Evolutionary conservation across 768 basidiomycete species (phyloP), one percentile per base, ranked within the genome.

Genomic region (Russula virescens): DNA sequence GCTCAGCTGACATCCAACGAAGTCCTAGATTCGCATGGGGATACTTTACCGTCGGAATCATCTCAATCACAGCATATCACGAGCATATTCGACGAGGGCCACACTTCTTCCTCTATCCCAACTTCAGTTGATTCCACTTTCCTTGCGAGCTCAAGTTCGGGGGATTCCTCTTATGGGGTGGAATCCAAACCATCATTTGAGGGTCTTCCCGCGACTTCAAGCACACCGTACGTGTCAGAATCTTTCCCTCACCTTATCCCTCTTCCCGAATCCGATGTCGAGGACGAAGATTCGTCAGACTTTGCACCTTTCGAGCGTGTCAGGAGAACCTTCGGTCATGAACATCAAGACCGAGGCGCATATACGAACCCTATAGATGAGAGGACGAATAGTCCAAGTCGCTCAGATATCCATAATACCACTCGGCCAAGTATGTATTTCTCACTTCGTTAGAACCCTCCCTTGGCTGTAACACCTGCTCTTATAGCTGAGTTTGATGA

Each of bases 221-320:
- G 25, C 13, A 3, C 14, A 31, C 38, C 5, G 0, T 25, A 21
- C 19, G 31, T 16, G 5, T n/a, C 23, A 21, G 28, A 31, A 26
- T 16, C 31, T 25, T 23, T 4, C 35, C 61, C 61, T 26, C 11
- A 14, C 13, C 28, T 50, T 25, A 34, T 56, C 19, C 61, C 61
- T 9, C 55, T 62, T 18, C 61, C 61, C 13, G 55, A 62, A 11
- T 62, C 61, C 11, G 61, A 62, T 34, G 47, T 25, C 3, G 61
- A 62, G 23, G 61, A 62, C 18, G 48, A 56, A n/a, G 40, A 19
- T 9, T 13, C 19, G 7, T 45, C 55, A 13, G 53, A 48, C 19
- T 21, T 26, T 1, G 2, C 10, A 28, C 49, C 11, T 10, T 10
- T 18, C 5, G 28, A 35, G 1, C 35, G 18, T 13, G 9, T 11